Conservation (phyloP, 257 asterid genomes). For the Rhazya stricta region DNA sequence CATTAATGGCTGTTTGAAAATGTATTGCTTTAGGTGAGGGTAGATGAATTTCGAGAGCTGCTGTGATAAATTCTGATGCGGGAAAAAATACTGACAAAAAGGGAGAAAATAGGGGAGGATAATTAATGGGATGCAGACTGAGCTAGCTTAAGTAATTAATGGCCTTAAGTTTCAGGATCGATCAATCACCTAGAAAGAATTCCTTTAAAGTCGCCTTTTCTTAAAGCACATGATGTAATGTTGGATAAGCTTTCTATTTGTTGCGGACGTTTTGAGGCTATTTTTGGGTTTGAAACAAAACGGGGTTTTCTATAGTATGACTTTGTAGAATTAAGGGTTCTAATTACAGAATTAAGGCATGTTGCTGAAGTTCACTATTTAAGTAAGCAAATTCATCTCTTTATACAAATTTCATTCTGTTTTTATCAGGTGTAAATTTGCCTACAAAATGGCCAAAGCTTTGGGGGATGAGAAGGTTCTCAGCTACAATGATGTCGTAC, state of each 20-base stretch:
- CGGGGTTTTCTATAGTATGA: no score
- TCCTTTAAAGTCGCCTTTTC: not conserved
- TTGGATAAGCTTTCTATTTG: no score
- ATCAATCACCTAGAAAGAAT: not conserved
- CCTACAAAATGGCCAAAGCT: conserved; percentile 29
- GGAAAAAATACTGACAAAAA: not conserved
- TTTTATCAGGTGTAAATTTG: not conserved
- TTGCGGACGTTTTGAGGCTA: not conserved
- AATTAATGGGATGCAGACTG: no score
- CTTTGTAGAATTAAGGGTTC: not conserved
- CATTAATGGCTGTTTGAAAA: not conserved
- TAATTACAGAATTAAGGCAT: not conserved
- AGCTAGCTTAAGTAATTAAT: not conserved
- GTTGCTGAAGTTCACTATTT: not conserved
- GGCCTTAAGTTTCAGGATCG: not conserved
- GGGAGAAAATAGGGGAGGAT: not conserved
- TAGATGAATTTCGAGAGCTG: not conserved
- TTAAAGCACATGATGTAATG: no score
- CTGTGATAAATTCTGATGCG: not conserved
- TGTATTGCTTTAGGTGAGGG: not conserved
- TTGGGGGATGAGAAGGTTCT: conserved; percentile 51
- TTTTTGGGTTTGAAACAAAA: not conserved
- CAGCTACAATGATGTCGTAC: conserved; percentile 72
- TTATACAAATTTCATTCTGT: not conserved
- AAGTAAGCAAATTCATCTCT: not conserved